Base-by-base conservation (phyloP, 2,329 filamentous ascomycete species). In the Cladophialophora psammophila region DNA sequence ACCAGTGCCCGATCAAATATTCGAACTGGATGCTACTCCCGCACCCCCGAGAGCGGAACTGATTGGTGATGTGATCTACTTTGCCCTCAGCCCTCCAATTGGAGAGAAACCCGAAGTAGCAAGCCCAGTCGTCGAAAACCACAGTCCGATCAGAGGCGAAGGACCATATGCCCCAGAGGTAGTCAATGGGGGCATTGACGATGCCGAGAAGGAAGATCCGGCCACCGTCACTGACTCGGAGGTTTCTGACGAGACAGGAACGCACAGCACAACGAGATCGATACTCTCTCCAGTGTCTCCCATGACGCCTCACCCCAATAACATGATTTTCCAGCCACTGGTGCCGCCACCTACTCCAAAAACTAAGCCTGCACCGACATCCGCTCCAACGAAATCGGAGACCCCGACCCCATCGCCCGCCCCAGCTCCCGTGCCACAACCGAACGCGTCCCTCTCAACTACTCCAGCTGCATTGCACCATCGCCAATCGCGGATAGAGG, bases 11-110 rank as follows among this genome's bases (percentile, higher is more conserved):
- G 66, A 69, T 12, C 68, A 76, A 18, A 70, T 80, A 6, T 79
- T 76, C 68, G 81, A 83, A 68, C 74, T 83, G 15, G 66, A 74
- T 57, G 74, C 75, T 36, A 78, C 78, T 40, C 78, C 79, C 9
- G 67, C 71, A 20, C 61, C 63, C 38, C 76, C 77, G n/a, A 67
- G 73, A 18, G 76, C 71, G 38, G 79, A 81, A 63, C 72, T 80
- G n/a, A 70, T 76, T 31, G 77, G 69, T 7, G 77, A 81, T 72
- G 62, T 73, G 52, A 74, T 78, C 58, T 74, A 77, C 35, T 71
- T 78, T 32, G 71, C 74, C 7, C 59, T 77, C 13, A 75, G 75
- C 26, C 74, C 77, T 52, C 74, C 76, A 10, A 60, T 75, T 0
- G 78, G 79, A 34, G 79, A 81, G 42, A 72, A 74, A 55, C 67